Evolutionary conservation across 2,329 filamentous ascomycete genomes (phyloP).

Genomic region (Ilyonectria sp.): DNA sequence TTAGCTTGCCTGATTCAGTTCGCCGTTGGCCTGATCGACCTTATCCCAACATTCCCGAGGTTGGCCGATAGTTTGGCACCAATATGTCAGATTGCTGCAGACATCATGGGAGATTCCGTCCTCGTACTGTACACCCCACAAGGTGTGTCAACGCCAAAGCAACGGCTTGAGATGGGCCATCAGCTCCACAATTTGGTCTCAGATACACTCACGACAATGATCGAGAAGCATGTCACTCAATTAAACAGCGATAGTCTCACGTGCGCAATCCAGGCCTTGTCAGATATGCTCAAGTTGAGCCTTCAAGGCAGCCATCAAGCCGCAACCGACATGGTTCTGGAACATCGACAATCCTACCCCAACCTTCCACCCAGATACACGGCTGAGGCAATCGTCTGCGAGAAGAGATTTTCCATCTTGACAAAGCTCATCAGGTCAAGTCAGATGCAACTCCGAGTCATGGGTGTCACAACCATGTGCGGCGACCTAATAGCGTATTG

Average conservation of each 20-base stretch:
- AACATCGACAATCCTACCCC: slow-evolving; percentile 51
- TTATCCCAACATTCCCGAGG: slow-evolving; percentile 63
- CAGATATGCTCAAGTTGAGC: slow-evolving; percentile 60
- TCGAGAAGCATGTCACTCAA: slow-evolving; percentile 70
- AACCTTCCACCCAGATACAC: slow-evolving; percentile 57
- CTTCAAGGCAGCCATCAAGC: slow-evolving; percentile 56
- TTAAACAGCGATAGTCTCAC: slow-evolving; percentile 63
- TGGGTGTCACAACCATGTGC: slow-evolving; percentile 83
- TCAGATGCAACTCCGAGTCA: slow-evolving; percentile 91
- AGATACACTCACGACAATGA: slow-evolving; percentile 59
- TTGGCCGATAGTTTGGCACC: slow-evolving; percentile 60
- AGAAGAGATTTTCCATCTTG: slow-evolving; percentile 80
- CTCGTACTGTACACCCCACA: slow-evolving; percentile 40
- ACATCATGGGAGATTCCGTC: slow-evolving; percentile 51
- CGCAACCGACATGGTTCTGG: slow-evolving; percentile 50
- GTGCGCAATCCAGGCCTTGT: slow-evolving; percentile 57
- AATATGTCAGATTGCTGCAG: slow-evolving; percentile 54
- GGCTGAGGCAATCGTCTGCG: slow-evolving; percentile 67
- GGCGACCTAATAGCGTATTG: slow-evolving; percentile 78
- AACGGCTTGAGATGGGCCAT: slow-evolving; percentile 58
- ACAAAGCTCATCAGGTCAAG: slow-evolving; percentile 84
- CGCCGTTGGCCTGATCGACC: slow-evolving; percentile 56
- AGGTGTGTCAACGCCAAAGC: slow-evolving; percentile 45
- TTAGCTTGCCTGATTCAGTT: slow-evolving; percentile 61
- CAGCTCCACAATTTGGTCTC: slow-evolving; percentile 61